A percentile compares a stretch with the other conserved stretches of the same genome.
Evolutionary conservation across 768 basidiomycete genomes (phyloP).

Genomic region (Leccinum boreale): DNA sequence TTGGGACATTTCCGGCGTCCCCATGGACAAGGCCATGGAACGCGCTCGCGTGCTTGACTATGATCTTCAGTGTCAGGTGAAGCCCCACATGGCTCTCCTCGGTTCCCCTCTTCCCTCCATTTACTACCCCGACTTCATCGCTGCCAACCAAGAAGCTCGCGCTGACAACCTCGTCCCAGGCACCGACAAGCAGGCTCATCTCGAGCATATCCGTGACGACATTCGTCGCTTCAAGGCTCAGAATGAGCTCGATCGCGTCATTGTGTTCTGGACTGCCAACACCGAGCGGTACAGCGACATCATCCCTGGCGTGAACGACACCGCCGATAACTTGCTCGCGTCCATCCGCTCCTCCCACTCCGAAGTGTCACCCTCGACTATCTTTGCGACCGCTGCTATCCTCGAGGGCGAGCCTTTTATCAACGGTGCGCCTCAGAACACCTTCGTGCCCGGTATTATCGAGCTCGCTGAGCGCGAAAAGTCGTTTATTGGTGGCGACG

Average conservation of each 20-base stretch:
- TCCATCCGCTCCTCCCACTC: slow-evolving; percentile 82
- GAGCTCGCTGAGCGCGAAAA: slow-evolving; percentile 84
- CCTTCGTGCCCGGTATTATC: slow-evolving; percentile 94
- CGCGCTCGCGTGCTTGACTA: slow-evolving; percentile 93
- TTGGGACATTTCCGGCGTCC: slow-evolving; percentile 90
- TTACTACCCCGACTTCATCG: slow-evolving; percentile 97
- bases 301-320: slow-evolving; percentile 93
- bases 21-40: slow-evolving; percentile 90
- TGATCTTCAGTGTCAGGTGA: slow-evolving; percentile 94
- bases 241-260: slow-evolving; percentile 78
- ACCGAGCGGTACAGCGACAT: slow-evolving; percentile 97
- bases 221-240: slow-evolving; percentile 89
- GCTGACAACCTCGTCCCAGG: slow-evolving; percentile 93
- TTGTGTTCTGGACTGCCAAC: slow-evolving; percentile 99
- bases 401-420: slow-evolving; percentile 94
- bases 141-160: slow-evolving; percentile 94
- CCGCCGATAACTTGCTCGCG: slow-evolving; percentile 78
- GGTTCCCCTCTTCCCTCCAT: slow-evolving; percentile 88
- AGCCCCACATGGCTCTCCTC: slow-evolving; percentile 75
- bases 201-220: slow-evolving; percentile 89
- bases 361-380: slow-evolving; percentile 94
- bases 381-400: slow-evolving; percentile 94
- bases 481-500: slow-evolving; percentile 96
- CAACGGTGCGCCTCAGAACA: slow-evolving; percentile 98
- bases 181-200: slow-evolving; percentile 81